These are phyloP conservation scores for Panicum hallii DNA, from an alignment of 202 grass and related monocot species.

Conservation along the genomic window DNA sequence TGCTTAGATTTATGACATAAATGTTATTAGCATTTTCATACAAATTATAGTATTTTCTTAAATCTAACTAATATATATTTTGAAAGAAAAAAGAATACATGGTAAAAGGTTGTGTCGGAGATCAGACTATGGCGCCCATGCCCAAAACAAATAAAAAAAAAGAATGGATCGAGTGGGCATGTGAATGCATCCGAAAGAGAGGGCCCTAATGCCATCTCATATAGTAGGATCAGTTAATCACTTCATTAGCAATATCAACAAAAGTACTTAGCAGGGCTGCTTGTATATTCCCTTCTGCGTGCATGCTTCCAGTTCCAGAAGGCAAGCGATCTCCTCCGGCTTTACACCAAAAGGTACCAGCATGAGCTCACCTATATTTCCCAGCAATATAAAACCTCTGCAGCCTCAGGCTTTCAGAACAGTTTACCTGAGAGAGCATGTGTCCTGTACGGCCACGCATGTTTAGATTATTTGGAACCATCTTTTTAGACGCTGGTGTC, in stretches of 20 bases:
- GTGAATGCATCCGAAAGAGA: not conserved
- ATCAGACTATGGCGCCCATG: not conserved
- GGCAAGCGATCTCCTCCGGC: conserved; percentile 8
- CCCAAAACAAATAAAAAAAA: conserved; percentile 9
- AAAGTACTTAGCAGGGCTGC: not conserved
- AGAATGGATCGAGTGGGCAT: not conserved
- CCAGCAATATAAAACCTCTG: not conserved
- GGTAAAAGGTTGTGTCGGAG: not conserved
- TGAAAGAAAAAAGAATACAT: not conserved
- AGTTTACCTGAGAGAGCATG: conserved; percentile 17
- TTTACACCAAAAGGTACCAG: conserved; percentile 30
- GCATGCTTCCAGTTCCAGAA: conserved; percentile 28
- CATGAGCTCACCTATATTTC: not conserved
- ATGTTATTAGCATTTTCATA: not conserved
- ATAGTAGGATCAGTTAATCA: not conserved
- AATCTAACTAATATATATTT: not conserved
- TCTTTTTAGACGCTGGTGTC: conserved; percentile 43
- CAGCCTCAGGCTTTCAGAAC: not conserved
- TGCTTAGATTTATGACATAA: not conserved
- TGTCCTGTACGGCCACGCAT: conserved; percentile 28
- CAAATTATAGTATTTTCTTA: not conserved
- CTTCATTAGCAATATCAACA: not conserved
- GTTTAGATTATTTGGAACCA: conserved; percentile 33
- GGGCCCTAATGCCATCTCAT: not conserved
- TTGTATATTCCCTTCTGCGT: not conserved